Evolutionary conservation across 805 yeast genomes (phyloP).

Genomic region (Cyberlindnera xylosilytica): DNA sequence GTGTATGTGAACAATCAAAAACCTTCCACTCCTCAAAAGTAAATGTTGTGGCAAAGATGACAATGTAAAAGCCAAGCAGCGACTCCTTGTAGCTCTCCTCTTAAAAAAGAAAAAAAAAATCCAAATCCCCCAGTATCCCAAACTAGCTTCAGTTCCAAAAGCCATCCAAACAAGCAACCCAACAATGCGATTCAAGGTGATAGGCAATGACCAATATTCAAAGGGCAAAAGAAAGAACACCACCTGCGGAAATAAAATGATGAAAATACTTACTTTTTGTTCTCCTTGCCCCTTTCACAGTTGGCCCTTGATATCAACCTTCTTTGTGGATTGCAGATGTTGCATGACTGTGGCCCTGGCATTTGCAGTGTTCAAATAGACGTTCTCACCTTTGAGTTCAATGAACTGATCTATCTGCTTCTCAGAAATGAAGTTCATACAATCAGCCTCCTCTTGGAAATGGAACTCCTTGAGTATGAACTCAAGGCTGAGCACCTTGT

Average conservation of each 20-base stretch:
- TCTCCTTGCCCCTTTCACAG: conserved; percentile 31
- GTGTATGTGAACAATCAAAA: too few relatives aligned
- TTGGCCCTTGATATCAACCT: conserved; percentile 91
- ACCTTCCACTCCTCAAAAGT: too few relatives aligned
- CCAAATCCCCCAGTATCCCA: too few relatives aligned
- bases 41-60: too few relatives aligned
- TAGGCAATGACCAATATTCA: too few relatives aligned
- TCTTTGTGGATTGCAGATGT: conserved; percentile 41
- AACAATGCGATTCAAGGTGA: too few relatives aligned
- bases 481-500: conserved; percentile 42
- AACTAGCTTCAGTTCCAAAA: too few relatives aligned
- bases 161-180: too few relatives aligned
- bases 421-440: conserved; percentile 40
- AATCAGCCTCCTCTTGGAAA: conserved; percentile 38
- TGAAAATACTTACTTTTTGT: neutral
- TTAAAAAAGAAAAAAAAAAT: too few relatives aligned
- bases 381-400: conserved; percentile 31
- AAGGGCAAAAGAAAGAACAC: neutral
- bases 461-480: conserved; percentile 38
- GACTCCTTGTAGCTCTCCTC: too few relatives aligned
- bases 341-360: conserved; percentile 34
- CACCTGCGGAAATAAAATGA: neutral
- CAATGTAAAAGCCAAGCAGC: too few relatives aligned
- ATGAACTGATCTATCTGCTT: conserved; percentile 36
- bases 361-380: conserved; percentile 34